phyloP scores from a whole-genome alignment of 139 green algal genomes.

The Chlorella ohadii region DNA sequence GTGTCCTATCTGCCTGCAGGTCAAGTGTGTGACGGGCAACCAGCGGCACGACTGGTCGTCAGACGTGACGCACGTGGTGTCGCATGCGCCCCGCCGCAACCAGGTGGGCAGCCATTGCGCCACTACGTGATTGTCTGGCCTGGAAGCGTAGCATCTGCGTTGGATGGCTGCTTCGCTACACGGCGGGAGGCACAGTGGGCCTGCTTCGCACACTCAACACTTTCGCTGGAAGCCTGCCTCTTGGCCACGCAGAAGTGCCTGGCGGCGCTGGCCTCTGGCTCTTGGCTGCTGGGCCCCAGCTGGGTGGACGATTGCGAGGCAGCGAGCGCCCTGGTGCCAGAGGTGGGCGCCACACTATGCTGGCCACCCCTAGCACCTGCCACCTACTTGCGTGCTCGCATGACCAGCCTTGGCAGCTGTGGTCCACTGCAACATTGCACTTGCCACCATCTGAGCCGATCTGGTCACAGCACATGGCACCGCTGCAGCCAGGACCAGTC shows the following conservation, averaged over 20 bases:
- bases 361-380: too few relatives aligned
- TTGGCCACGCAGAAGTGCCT: constrained; percentile 2
- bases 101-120: not conserved
- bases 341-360: constrained; percentile 10
- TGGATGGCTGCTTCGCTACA: too few relatives aligned
- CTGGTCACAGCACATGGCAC: too few relatives aligned
- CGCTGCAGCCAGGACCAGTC: too few relatives aligned
- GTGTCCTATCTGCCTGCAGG: not conserved
- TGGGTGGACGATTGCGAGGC: constrained; percentile 2
- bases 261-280: constrained; percentile 2
- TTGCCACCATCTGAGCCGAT: not conserved
- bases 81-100: constrained; percentile 13
- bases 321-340: not conserved
- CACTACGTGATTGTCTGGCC: too few relatives aligned
- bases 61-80: not conserved
- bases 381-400: too few relatives aligned
- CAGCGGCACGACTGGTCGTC: constrained; percentile 12
- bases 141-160: too few relatives aligned
- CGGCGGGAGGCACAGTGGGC: too few relatives aligned
- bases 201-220: too few relatives aligned
- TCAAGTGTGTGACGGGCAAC: constrained; percentile 21
- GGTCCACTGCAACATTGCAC: too few relatives aligned
- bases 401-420: too few relatives aligned
- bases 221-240: too few relatives aligned
- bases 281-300: constrained; percentile 3